Evolutionary conservation across 148 eudicot genomes (phyloP), one percentile per base, ranked within the genome.

Genomic region (Camellia granthamiana): DNA sequence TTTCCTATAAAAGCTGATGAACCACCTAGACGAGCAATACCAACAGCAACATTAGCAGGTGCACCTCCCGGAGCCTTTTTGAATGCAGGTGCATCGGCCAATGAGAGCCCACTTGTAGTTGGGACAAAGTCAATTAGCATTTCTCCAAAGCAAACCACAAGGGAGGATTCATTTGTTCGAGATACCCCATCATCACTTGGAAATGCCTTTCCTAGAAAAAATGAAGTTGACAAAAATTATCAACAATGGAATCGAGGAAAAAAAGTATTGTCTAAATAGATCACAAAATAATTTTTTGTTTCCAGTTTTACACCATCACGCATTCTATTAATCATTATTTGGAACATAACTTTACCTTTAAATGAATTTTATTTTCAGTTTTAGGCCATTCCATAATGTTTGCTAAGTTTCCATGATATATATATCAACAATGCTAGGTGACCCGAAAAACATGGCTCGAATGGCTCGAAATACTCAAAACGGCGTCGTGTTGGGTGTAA

Each of bases 51-150:
- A 82, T 97, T 97, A 81, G 99, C 98, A 78, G 99, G 99, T 71
- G 99, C 98, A 81, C 99, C 99, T 63, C 99, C 99, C 15, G 99
- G 92, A 83, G 98, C 99, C 80, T 97, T 97, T 79, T 97, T 91
- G 68, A 97, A 97, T 6, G 99, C 99, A 58, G 99, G 95, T 54
- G 99, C 98, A 81, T 97, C 89, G 42, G 99, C 95, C 83, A 97
- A 87, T 21, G 98, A 89, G 65, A 97, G 84, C 51, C 98, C 99
- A 81, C 88, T 97, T 75, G 83, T 84, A 23, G 99, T 94, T 69
- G 99, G 98, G 44, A 97, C 99, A 80, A 97, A 97, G 83, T 97
- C 99, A 47, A 97, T 97, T 54, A 97, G 89, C 97, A 97, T 91
- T 89, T 97, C 99, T 70, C 99, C 99, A 78, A 97, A 97, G 88